Evolutionary conservation across 805 yeast species (phyloP), one percentile per base, ranked within the genome.

Genomic region (Candida oleophila): DNA sequence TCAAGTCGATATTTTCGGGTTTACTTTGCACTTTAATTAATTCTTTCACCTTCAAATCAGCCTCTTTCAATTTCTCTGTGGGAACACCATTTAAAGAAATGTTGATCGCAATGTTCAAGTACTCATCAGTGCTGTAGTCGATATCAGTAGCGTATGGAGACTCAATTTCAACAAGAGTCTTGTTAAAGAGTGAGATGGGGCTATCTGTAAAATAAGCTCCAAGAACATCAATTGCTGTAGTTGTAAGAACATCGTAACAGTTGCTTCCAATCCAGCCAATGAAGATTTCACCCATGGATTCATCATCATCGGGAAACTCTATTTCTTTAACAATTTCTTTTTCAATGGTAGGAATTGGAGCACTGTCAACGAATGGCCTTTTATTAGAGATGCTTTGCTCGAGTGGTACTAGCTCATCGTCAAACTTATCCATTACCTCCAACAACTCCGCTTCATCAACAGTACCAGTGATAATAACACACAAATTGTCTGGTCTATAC

Each of bases 261-360:
- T 72, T 68, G 7, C 96, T 96, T 5, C 97, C 97, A 42, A 88
- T 74, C 92, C 96, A 91, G 2, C 87, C 71, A 21, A 94, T 65
- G 15, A 76, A 57, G 1, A 89, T 57, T 56, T 88, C 94, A 33
- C 96, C 96, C 64, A 83, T 79, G 11, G 87, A 74, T 65, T 90
- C 97, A 59, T 89, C 96, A 48, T 81, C 76, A 56, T 94, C 98
- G 2, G 98, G 96, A 58, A 94, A 94, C 48, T 82, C 84, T 21
- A 90, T 78, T 3, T 70, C 73, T 34, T 78, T 73, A 11, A 77
- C 65, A 4, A 74, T 59, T 2, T 69, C 63, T 43, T 76, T 59
- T 2, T 55, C 45, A 35, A 64, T 74, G 41, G 73, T 75, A 51
- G 77, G 61, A 35, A 78, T 78, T 47, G 70, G 72, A 4, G 56